Conservation (phyloP, 495 filamentous ascomycete species). For the Jackrogersella multiformis region DNA sequence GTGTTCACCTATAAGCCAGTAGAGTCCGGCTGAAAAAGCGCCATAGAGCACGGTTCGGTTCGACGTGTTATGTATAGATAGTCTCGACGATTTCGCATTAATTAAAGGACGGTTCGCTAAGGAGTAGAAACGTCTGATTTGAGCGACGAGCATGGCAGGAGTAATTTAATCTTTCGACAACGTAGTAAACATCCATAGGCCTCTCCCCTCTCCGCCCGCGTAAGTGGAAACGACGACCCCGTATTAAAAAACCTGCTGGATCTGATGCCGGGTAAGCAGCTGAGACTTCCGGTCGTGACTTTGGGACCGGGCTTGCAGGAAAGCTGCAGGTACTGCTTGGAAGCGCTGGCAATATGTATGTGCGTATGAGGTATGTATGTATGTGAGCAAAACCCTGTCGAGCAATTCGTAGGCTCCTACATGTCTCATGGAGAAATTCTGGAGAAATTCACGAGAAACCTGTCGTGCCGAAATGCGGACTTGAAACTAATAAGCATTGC, state of each 20-base stretch:
- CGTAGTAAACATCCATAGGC: not conserved
- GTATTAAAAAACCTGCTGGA: constrained; percentile 4
- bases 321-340: constrained; percentile 2
- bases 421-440: not conserved
- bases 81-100: too few relatives aligned
- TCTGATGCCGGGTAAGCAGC: constrained; percentile 13
- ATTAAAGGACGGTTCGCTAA: too few relatives aligned
- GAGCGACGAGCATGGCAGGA: too few relatives aligned
- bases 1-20: not conserved
- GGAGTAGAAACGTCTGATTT: too few relatives aligned
- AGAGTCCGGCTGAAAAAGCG: too few relatives aligned
- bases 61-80: too few relatives aligned
- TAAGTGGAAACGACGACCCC: not conserved
- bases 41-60: too few relatives aligned
- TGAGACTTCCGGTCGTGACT: not conserved
- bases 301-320: constrained; percentile 9
- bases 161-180: not conserved
- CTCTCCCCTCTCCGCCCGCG: not conserved
- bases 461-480: not conserved
- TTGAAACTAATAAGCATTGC: constrained; percentile 5
- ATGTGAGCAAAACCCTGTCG: not conserved
- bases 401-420: not conserved
- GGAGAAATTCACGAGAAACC: not conserved
- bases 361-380: not conserved
- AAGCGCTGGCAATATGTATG: not conserved